These are phyloP conservation scores for Candida albicans DNA, from an alignment of 1,139 yeast genomes.

Conservation along the genomic window DNA sequence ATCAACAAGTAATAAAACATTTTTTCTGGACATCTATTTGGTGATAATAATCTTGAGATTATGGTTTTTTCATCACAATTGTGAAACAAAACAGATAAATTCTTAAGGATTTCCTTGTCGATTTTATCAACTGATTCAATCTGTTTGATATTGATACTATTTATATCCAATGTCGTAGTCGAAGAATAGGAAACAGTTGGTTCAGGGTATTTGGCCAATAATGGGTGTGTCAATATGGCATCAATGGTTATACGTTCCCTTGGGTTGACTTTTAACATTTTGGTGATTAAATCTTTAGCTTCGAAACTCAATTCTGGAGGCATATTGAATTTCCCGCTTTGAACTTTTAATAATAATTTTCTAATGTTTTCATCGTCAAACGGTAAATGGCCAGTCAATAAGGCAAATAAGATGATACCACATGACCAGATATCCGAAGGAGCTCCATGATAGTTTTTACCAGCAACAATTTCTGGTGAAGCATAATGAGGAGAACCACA, in stretches of 20 bases:
- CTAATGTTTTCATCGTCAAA: conserved; percentile 96
- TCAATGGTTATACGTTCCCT: conserved; percentile 70
- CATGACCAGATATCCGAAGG: conserved; percentile 99
- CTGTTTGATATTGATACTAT: conserved; percentile 43
- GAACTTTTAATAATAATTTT: conserved; percentile 81
- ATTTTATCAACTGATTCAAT: conserved; percentile 57
- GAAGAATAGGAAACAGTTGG: conserved; percentile 18
- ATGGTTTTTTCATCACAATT: conserved; percentile 70
- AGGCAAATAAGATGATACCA: conserved; percentile 90
- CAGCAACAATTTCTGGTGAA: conserved; percentile 96
- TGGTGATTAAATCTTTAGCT: conserved; percentile 81
- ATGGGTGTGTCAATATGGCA: conserved; percentile 75
- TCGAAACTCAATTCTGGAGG: conserved; percentile 77
- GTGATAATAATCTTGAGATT: conserved; percentile 56
- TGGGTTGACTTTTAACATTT: conserved; percentile 84
- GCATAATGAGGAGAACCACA: conserved; percentile 99
- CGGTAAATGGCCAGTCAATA: conserved; percentile 91
- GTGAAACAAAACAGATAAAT: conserved; percentile 87
- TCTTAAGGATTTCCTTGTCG: conserved; percentile 80
- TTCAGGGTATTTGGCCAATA: conserved; percentile 69
- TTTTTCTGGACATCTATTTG: conserved; percentile 76
- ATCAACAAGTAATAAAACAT: conserved; percentile 81
- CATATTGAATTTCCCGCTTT: conserved; percentile 82
- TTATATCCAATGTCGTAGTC: conserved; percentile 22
- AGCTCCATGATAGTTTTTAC: conserved; percentile 91